Conservation (phyloP, 2,329 filamentous ascomycete genomes). For the Venturia aucupariae region DNA sequence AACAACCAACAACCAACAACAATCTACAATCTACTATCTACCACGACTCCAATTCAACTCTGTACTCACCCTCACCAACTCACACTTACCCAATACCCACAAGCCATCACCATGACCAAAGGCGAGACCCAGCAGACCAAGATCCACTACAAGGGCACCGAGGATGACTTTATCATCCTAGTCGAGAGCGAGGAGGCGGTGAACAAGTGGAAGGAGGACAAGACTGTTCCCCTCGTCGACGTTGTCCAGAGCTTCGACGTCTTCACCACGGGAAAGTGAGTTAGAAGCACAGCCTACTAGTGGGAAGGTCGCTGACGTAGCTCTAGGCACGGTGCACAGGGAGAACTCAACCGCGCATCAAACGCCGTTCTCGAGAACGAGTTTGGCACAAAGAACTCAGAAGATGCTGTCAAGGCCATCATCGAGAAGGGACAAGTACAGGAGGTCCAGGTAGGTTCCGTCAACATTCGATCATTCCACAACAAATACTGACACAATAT, state of each 20-base stretch:
- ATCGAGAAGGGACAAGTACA: conserved; percentile 66
- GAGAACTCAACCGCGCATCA: conserved; percentile 28
- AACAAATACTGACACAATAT: not conserved
- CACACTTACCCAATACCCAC: not conserved
- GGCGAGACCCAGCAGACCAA: conserved; percentile 57
- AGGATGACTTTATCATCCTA: conserved; percentile 61
- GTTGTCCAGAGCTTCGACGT: conserved; percentile 85
- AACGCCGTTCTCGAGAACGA: conserved; percentile 70
- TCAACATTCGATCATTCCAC: not conserved
- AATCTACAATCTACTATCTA: not conserved
- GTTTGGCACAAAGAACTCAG: conserved; percentile 72
- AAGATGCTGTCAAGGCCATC: conserved; percentile 75
- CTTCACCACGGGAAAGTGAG: conserved; percentile 83
- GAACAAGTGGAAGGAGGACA: conserved; percentile 76
- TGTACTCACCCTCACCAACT: not conserved
- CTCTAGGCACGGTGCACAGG: conserved; percentile 73
- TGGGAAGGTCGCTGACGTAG: conserved; percentile 6
- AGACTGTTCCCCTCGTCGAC: conserved; percentile 67
- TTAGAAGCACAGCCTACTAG: conserved; percentile 18
- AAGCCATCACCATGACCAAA: conserved; percentile 25
- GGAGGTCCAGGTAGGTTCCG: conserved; percentile 41
- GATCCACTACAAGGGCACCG: conserved; percentile 73
- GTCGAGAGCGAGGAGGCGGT: conserved; percentile 53
- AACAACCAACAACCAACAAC: not conserved
- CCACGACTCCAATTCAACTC: not conserved